A percentile compares a stretch with the other conserved stretches of the same genome.
Conservation (phyloP, 1,139 yeast genomes). For the Arxiozyma slooffiae region DNA sequence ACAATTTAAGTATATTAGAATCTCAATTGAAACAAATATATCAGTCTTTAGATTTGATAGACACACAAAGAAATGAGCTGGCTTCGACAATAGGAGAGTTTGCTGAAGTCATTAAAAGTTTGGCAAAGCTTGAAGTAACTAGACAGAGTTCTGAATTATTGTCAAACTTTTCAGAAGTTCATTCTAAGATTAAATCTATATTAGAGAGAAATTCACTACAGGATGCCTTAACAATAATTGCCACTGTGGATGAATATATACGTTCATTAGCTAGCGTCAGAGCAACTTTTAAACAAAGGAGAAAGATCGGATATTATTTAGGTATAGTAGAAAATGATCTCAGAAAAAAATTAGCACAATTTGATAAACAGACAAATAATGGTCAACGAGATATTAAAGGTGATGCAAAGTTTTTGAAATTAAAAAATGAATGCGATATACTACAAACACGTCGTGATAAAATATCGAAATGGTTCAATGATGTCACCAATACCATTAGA, state of each 20-base stretch:
- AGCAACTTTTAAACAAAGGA: constrained; percentile 65
- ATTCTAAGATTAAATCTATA: constrained; percentile 60
- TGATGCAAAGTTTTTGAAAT: constrained; percentile 47
- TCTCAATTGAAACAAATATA: constrained; percentile 59
- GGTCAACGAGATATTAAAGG: constrained; percentile 35
- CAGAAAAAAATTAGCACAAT: constrained; percentile 37
- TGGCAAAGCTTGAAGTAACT: constrained; percentile 70
- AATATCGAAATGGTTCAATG: constrained; percentile 44
- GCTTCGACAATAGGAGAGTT: constrained; percentile 58
- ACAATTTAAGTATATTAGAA: constrained; percentile 64
- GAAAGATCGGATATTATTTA: constrained; percentile 54
- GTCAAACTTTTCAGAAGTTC: constrained; percentile 61
- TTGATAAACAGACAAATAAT: constrained; percentile 49
- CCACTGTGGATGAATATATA: constrained; percentile 79
- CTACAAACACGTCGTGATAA: constrained; percentile 25
- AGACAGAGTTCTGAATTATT: constrained; percentile 53
- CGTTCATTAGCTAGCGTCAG: constrained; percentile 70
- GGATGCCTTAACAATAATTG: constrained; percentile 78
- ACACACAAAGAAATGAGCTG: constrained; percentile 67
- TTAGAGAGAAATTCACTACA: constrained; percentile 74
- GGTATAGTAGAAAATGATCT: constrained; percentile 45
- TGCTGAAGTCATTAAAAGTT: constrained; percentile 41
- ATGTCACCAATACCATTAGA: constrained; percentile 55
- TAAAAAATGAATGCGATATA: constrained; percentile 49
- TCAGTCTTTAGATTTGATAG: constrained; percentile 64